phyloP scores from a whole-genome alignment of 1,284 basidiomycete species.

The Athelia psychrophila region DNA sequence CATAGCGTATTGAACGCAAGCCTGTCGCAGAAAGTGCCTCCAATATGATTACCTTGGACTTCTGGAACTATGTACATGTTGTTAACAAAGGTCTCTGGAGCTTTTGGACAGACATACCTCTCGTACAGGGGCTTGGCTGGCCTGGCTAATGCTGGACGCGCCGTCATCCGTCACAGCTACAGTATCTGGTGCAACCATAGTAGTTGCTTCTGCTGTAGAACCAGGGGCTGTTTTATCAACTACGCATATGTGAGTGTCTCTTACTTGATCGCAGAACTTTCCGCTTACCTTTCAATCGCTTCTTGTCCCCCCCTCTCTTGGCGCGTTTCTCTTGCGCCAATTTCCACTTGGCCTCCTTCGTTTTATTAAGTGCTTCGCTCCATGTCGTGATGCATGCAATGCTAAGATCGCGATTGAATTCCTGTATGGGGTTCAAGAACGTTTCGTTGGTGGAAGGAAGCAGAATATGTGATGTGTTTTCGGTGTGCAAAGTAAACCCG shows the following conservation, averaged over 20 bases:
- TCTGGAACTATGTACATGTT: constrained; percentile 36
- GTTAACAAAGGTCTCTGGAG: too few species aligned
- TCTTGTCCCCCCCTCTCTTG: constrained; percentile 21
- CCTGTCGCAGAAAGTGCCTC: constrained; percentile 97
- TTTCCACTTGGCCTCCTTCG: constrained; percentile 48
- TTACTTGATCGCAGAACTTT: too few species aligned
- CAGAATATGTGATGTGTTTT: constrained; percentile 83
- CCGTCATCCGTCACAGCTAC: not conserved
- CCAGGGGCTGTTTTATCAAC: too few species aligned
- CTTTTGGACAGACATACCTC: not conserved
- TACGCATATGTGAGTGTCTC: too few species aligned
- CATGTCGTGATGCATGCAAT: constrained; percentile 88
- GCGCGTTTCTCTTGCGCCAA: constrained; percentile 29
- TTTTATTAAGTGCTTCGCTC: constrained; percentile 72
- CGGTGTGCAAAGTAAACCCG: constrained; percentile 79
- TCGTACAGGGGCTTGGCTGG: not conserved
- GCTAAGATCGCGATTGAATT: constrained; percentile 96
- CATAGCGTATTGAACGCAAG: constrained; percentile 94
- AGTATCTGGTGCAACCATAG: not conserved
- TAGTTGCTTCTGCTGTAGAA: too few species aligned
- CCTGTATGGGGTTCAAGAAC: constrained; percentile 97
- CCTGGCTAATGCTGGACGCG: not conserved
- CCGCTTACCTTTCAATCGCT: constrained; percentile 18
- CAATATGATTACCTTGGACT: constrained; percentile 79
- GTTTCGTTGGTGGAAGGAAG: constrained; percentile 75